Evolutionary conservation across 768 basidiomycete genomes (phyloP).

Genomic region (Psilocybe cubensis): DNA sequence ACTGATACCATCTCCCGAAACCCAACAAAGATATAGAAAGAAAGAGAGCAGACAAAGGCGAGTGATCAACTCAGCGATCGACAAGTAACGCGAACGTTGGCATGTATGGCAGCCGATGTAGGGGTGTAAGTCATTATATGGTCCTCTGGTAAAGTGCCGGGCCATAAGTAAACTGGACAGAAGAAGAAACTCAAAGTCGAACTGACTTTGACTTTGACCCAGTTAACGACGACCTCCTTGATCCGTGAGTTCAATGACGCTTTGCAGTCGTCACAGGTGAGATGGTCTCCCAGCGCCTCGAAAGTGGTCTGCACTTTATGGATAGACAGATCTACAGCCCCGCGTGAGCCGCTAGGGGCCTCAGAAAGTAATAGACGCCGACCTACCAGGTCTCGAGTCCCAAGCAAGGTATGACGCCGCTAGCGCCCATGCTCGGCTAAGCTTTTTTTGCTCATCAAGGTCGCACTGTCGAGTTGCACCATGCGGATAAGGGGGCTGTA

Average conservation of each 20-base stretch:
- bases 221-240: constrained; percentile 29
- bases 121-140: background rate
- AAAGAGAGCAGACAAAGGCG: no score
- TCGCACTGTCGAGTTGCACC: constrained; percentile 29
- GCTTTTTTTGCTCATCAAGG: constrained; percentile 34
- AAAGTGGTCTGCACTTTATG: constrained; percentile 30
- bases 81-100: no score
- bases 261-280: constrained; percentile 32
- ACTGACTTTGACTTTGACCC: constrained; percentile 36
- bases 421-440: constrained; percentile 43
- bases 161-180: no score
- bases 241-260: constrained; percentile 25
- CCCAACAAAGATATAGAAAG: no score
- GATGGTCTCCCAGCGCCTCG: constrained; percentile 27
- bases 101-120: no score
- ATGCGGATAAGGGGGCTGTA: constrained; percentile 33
- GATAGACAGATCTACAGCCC: constrained; percentile 28
- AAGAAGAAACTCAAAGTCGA: background rate
- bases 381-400: constrained; percentile 40
- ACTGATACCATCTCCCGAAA: background rate
- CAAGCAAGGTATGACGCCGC: constrained; percentile 38
- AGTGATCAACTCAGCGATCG: no score
- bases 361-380: background rate
- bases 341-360: background rate
- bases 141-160: background rate